Evolutionary conservation across 371 early-diverging fungal genomes (phyloP), one percentile per base, ranked within the genome.

Genomic region (Mucor saturninus): DNA sequence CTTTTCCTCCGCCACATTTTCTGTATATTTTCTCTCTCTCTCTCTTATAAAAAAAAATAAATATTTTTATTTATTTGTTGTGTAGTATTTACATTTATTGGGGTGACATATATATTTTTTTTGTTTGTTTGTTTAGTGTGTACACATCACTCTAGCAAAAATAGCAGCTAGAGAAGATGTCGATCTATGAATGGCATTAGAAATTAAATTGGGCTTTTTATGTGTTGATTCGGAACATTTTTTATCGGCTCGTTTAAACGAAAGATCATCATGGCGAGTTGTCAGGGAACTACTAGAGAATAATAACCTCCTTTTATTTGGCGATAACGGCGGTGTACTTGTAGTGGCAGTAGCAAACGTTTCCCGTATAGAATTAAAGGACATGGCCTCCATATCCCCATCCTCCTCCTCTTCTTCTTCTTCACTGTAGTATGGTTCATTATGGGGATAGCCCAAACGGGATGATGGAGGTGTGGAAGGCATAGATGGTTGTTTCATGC

Each of bases 101-200:
- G 9, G 49, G 5, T 48, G 4, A 4, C 28, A 15, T 46, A 28
- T 46, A 26, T 46, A 21, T 28, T 28, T 14, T 21, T 48, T 48
- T 26, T 10, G 5, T 28, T 21, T 50, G 7, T 9, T 28, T 26
- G 13, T 30, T 53, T 59, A 64, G 9, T 52, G 58, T 28, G 64
- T 64, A 26, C 64, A 64, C 53, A 64, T 45, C 3, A 64, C 38
- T 46, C 58, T 64, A 53, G 64, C 53, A 59, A 64, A 59, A 10
- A 64, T 30, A 15, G 64, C 58, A 1, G 59, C 58, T 31, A 64
- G 54, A 45, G 64, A 58, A 4, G 35, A 42, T 6, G 64, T 57
- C 26, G 64, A 64, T 64, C 53, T 58, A 38, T 64, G 57, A 10
- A 64, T 51, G 15, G 45, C 35, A 57, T 46, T 35, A 10, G 57